phyloP scores from a whole-genome alignment of 75 land plant species.

The Sequoia sempervirens region DNA sequence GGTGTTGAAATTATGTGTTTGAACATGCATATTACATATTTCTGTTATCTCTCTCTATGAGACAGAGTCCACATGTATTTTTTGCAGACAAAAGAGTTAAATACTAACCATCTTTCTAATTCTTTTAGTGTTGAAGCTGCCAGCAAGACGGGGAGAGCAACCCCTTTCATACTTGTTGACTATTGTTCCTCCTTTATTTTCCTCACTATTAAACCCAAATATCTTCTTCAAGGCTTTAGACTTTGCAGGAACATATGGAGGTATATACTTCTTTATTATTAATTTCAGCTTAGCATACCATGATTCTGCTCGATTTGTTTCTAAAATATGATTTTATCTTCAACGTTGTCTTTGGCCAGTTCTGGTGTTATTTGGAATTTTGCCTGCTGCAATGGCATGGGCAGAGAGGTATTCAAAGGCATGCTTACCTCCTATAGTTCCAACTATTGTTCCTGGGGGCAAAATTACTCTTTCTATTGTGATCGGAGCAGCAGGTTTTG shows the following conservation, averaged over 20 bases:
- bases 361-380: slow-evolving; percentile 80
- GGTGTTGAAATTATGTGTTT: background rate
- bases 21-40: background rate
- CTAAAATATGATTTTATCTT: background rate
- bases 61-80: background rate
- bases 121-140: slow-evolving; percentile 77
- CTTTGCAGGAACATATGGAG: slow-evolving; percentile 99
- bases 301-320: too few species aligned
- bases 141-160: slow-evolving; percentile 51
- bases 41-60: background rate
- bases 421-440: slow-evolving; percentile 31
- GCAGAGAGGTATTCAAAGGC: slow-evolving; percentile 62
- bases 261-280: slow-evolving; percentile 26
- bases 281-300: background rate
- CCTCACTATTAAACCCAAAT: slow-evolving; percentile 74
- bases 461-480: slow-evolving; percentile 55
- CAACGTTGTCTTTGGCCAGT: slow-evolving; percentile 33
- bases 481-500: slow-evolving; percentile 66
- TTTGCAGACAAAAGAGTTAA: background rate
- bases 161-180: slow-evolving; percentile 76
- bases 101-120: background rate
- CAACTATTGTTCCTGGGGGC: slow-evolving; percentile 85
- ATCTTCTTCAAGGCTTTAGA: slow-evolving; percentile 97
- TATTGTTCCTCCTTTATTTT: slow-evolving; percentile 71
- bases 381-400: slow-evolving; percentile 99